A percentile compares a stretch with the other conserved stretches of the same genome.
These are phyloP conservation scores for Globisporangium orthogonon DNA, from an alignment of 352 stramenopile species.

Conservation along the genomic window DNA sequence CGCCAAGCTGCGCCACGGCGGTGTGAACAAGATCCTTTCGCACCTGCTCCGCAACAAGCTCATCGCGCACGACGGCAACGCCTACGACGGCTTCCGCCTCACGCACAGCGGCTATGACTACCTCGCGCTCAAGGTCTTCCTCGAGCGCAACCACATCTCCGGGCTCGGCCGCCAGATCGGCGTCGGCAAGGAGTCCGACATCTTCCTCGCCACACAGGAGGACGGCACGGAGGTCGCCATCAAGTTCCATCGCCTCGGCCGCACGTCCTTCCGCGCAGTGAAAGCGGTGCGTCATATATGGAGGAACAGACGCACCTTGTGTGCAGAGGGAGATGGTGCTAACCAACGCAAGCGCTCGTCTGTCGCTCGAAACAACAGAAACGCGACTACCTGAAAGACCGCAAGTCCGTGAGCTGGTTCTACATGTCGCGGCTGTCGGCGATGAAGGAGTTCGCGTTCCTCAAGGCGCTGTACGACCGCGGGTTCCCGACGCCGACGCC, in stretches of 20 bases:
- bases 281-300: slow-evolving; percentile 49
- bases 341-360: too few relatives aligned
- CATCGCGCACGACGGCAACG: slow-evolving; percentile 95
- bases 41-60: slow-evolving; percentile 97
- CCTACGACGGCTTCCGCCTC: slow-evolving; percentile 97
- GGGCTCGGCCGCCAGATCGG: slow-evolving; percentile 93
- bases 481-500: slow-evolving; percentile 97
- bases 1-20: slow-evolving; percentile 96
- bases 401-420: slow-evolving; percentile 96
- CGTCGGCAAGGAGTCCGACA: slow-evolving; percentile 99
- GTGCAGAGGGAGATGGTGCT: not conserved
- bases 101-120: slow-evolving; percentile 99
- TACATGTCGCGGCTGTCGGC: slow-evolving; percentile 98
- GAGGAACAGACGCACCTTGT: not conserved
- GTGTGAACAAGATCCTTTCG: slow-evolving; percentile 96
- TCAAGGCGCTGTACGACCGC: slow-evolving; percentile 95
- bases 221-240: slow-evolving; percentile 97
- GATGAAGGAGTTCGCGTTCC: slow-evolving; percentile 99
- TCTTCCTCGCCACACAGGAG: slow-evolving; percentile 93
- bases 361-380: slow-evolving; percentile 62
- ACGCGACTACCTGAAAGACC: slow-evolving; percentile 97
- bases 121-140: slow-evolving; percentile 94
- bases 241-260: slow-evolving; percentile 99
- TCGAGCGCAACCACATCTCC: slow-evolving; percentile 89
- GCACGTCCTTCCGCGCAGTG: slow-evolving; percentile 97